Base-by-base conservation (phyloP, 2,329 filamentous ascomycete species). In the Clarireedia monteithiana region DNA sequence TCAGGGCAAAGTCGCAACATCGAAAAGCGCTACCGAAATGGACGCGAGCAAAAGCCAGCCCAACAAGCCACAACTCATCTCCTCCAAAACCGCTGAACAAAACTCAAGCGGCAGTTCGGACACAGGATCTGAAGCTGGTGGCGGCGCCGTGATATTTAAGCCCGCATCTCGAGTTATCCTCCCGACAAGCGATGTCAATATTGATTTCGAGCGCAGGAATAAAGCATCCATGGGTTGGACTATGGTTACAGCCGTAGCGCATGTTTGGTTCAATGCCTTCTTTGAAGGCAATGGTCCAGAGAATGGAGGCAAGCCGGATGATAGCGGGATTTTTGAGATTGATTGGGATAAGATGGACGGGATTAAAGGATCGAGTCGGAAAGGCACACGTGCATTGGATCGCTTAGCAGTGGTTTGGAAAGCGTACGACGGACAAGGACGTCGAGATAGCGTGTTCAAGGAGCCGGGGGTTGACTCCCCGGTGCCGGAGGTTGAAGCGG, bases 221-320 rank as follows among this genome's bases (percentile, higher is more conserved):
- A 88, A 86, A 66, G 84, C 88, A 1, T 80, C 82, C 4, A 88
- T 88, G 65, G 87, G 90, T 1, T 81, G 89, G 63, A 91, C 89
- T 0, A 89, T 97, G 84, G 90, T 96, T 3, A 96, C 92, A 0
- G 85, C 91, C 0, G 85, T 97, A 9, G 91, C 91, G 0, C 92
- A 97, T 66, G 89, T 96, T 15, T 99, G 94, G 94, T 96, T 96
- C 76, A 99, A 99, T 67, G 77, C 85, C 1, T 97, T 85, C 71
- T 97, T 97, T 65, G 94, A 97, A 72, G 91, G 91, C 46, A 75
- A 81, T 20, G 87, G 88, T 0, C 84, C 86, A 0, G 87, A 91
- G 66, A 77, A 84, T 44, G 71, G 74, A 27, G 89, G 88, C 24
- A 73, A 76, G 15, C 77, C 89, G 0, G 79, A 87, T 49, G 79